These are phyloP conservation scores for Podospora tetraspora DNA, from an alignment of 495 filamentous ascomycete genomes.

Conservation along the genomic window DNA sequence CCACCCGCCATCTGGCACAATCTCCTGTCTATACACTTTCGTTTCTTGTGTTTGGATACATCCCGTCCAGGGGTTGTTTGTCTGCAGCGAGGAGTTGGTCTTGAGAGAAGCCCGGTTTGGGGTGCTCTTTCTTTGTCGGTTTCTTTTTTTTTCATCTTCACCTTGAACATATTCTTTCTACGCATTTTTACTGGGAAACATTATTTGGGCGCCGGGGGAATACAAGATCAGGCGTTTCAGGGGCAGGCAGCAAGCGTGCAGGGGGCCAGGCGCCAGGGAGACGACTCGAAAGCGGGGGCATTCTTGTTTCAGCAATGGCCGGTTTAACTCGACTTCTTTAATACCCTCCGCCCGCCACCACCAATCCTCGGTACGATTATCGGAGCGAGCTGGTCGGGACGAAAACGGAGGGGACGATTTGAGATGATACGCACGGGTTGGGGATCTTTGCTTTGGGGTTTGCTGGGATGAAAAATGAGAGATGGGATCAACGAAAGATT, in stretches of 20 bases:
- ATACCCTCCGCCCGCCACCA: neutral
- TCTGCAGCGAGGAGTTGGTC: slow-evolving; percentile 19
- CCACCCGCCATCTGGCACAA: neutral
- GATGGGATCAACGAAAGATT: slow-evolving; percentile 17
- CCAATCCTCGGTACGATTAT: neutral
- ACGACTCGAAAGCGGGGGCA: neutral
- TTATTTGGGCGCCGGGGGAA: slow-evolving; percentile 12
- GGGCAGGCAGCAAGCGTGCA: neutral
- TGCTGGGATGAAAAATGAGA: slow-evolving; percentile 18
- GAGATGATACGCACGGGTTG: neutral
- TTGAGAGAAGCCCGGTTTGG: neutral
- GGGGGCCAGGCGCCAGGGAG: slow-evolving; percentile 2
- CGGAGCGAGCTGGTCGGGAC: neutral
- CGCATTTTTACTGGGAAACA: slow-evolving; percentile 14
- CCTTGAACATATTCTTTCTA: slow-evolving; percentile 12
- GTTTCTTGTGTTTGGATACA: slow-evolving; percentile 1
- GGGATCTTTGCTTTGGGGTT: neutral
- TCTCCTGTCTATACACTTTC: neutral
- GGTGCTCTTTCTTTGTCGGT: neutral
- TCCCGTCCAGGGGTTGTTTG: neutral
- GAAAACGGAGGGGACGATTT: neutral
- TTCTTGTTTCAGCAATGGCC: neutral
- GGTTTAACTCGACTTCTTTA: slow-evolving; percentile 1
- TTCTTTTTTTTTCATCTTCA: slow-evolving; percentile 1
- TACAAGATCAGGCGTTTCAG: slow-evolving; percentile 13